These are phyloP conservation scores for Kwoniella newhampshirensis DNA, from an alignment of 768 basidiomycete species.

Conservation along the genomic window DNA sequence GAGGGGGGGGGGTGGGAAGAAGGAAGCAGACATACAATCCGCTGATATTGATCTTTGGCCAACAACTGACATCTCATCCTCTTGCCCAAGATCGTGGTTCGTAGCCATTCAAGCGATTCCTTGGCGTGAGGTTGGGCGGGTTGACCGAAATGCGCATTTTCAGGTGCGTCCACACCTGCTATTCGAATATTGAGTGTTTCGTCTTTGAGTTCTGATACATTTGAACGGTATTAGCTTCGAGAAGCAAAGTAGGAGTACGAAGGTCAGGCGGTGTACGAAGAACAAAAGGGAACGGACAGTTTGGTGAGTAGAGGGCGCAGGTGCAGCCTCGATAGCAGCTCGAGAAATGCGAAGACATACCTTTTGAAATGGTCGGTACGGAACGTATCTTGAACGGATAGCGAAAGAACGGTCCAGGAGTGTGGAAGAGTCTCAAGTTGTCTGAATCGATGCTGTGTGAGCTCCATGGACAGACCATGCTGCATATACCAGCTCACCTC, in stretches of 20 bases:
- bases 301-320: neutral
- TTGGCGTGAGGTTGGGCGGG: constrained; percentile 69
- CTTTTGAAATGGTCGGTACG: constrained; percentile 64
- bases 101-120: constrained; percentile 69
- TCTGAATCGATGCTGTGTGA: constrained; percentile 74
- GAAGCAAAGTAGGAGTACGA: neutral
- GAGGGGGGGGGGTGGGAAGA: neutral
- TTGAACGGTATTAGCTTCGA: too few relatives aligned
- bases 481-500: constrained; percentile 27
- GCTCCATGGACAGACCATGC: constrained; percentile 53
- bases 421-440: constrained; percentile 85
- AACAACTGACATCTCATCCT: constrained; percentile 70
- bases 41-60: constrained; percentile 76
- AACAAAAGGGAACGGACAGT: neutral
- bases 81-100: constrained; percentile 43
- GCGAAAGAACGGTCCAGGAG: constrained; percentile 70
- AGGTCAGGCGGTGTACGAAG: neutral
- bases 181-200: constrained; percentile 84
- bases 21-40: constrained; percentile 62
- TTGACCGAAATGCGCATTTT: constrained; percentile 82
- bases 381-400: constrained; percentile 70
- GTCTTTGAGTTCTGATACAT: constrained; percentile 73
- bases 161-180: constrained; percentile 89
- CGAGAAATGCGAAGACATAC: constrained; percentile 50
- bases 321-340: neutral